Percentiles rank a stretch among this genome's conserved stretches.
Conservation (phyloP, 768 basidiomycete species). For the Roridomyces roridus region DNA sequence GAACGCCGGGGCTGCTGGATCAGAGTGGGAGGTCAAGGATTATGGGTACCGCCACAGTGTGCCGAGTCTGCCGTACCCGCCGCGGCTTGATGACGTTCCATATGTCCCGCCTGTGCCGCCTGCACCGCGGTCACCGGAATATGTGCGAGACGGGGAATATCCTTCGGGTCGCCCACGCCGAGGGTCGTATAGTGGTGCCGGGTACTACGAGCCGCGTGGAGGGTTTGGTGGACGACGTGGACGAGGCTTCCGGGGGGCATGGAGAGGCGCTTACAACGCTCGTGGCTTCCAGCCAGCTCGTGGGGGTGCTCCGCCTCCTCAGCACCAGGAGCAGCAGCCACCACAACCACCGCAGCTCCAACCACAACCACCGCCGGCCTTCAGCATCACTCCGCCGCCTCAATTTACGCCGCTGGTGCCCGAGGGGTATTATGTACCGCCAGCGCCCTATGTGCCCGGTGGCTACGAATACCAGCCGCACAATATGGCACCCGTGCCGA, state of each 20-base stretch:
- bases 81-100: constrained; percentile 1
- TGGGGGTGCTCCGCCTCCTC: background rate
- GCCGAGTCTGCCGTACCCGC: background rate
- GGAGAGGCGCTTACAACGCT: background rate
- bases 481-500: constrained; percentile 13
- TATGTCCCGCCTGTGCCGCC: background rate
- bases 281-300: constrained; percentile 12
- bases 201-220: constrained; percentile 21
- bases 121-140: constrained; percentile 3
- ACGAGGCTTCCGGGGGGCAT: constrained; percentile 4
- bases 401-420: constrained; percentile 17
- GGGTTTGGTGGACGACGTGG: constrained; percentile 15
- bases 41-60: constrained; percentile 1
- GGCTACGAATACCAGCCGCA: constrained; percentile 12
- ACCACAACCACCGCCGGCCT: constrained; percentile 4
- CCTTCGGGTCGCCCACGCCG: constrained; percentile 12
- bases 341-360: too few relatives aligned
- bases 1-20: background rate
- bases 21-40: constrained; percentile 25
- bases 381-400: constrained; percentile 18
- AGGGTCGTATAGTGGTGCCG: constrained; percentile 17
- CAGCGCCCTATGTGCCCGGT: constrained; percentile 13
- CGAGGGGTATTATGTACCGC: constrained; percentile 6
- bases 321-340: constrained; percentile 5
- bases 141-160: constrained; percentile 13